phyloP scores from a whole-genome alignment of 208 protist genomes.

The Phytomonas sp. region DNA sequence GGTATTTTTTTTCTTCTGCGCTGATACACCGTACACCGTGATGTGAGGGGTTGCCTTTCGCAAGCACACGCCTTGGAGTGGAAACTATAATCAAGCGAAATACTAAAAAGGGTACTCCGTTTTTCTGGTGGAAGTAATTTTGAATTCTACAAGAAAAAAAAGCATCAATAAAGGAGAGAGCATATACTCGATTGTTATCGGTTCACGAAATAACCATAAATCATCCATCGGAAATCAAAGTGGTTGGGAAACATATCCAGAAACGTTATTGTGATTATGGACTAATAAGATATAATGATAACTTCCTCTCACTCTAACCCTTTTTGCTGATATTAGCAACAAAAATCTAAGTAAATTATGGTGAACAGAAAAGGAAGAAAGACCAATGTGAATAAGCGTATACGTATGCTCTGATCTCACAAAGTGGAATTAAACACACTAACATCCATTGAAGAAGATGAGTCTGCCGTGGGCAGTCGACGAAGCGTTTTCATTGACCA shows the following conservation, averaged over 20 bases:
- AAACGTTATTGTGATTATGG: too few species aligned
- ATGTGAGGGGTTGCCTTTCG: not conserved
- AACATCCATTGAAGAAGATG: conserved; percentile 28
- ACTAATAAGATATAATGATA: not conserved
- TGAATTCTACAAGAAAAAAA: conserved; percentile 6
- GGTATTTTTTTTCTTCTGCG: not conserved
- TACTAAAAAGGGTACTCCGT: conserved; percentile 9
- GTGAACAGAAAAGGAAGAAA: conserved; percentile 7
- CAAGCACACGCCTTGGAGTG: not conserved
- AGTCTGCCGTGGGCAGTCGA: conserved; percentile 37
- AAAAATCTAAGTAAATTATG: conserved; percentile 6
- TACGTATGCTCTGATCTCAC: not conserved
- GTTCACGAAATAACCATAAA: conserved; percentile 5
- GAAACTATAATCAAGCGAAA: not conserved
- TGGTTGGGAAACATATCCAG: not conserved
- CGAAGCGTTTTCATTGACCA: conserved; percentile 28
- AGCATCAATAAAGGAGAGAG: not conserved
- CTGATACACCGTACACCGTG: not conserved
- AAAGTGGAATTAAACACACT: conserved; percentile 11
- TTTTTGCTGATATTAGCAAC: not conserved
- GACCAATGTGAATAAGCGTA: conserved; percentile 13
- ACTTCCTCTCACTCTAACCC: not conserved
- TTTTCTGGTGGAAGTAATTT: not conserved
- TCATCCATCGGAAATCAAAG: conserved; percentile 14
- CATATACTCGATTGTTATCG: too few species aligned